Conservation (phyloP, 1,284 basidiomycete species). For the Phlebopus sp. region DNA sequence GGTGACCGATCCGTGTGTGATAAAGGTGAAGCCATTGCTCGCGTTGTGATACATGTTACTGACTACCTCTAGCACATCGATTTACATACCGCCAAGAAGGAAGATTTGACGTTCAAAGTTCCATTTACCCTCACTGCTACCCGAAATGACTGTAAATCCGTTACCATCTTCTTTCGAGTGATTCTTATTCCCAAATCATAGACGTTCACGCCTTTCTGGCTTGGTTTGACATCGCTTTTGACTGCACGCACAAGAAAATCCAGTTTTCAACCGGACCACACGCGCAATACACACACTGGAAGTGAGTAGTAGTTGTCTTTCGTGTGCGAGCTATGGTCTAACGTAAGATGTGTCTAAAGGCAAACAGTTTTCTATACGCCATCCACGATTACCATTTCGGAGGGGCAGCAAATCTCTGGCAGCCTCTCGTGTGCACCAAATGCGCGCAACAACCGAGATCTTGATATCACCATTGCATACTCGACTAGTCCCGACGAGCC, state of each 20-base stretch:
- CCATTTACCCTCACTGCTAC: slow-evolving; percentile 84
- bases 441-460: slow-evolving; percentile 85
- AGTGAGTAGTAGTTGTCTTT: slow-evolving; percentile 51
- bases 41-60: slow-evolving; percentile 5
- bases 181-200: slow-evolving; percentile 32
- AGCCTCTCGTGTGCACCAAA: slow-evolving; percentile 81
- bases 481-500: slow-evolving; percentile 39
- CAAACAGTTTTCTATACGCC: slow-evolving; percentile 98
- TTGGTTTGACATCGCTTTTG: slow-evolving; percentile 98
- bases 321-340: neutral
- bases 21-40: slow-evolving; percentile 57
- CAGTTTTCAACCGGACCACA: slow-evolving; percentile 95
- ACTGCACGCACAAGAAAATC: slow-evolving; percentile 95
- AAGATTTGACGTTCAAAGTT: slow-evolving; percentile 86
- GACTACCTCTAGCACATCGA: slow-evolving; percentile 70
- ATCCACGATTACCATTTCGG: slow-evolving; percentile 60
- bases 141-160: slow-evolving; percentile 84
- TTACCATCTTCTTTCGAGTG: slow-evolving; percentile 4
- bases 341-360: slow-evolving; percentile 35
- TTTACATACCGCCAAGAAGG: slow-evolving; percentile 90
- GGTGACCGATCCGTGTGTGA: slow-evolving; percentile 83
- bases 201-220: slow-evolving; percentile 99
- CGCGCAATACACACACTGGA: slow-evolving; percentile 97
- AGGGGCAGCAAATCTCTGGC: slow-evolving; percentile 75
- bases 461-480: slow-evolving; percentile 86